Evolutionary conservation across 306 rosid species (phyloP).

Genomic region (Ammopiptanthus mongolicus): DNA sequence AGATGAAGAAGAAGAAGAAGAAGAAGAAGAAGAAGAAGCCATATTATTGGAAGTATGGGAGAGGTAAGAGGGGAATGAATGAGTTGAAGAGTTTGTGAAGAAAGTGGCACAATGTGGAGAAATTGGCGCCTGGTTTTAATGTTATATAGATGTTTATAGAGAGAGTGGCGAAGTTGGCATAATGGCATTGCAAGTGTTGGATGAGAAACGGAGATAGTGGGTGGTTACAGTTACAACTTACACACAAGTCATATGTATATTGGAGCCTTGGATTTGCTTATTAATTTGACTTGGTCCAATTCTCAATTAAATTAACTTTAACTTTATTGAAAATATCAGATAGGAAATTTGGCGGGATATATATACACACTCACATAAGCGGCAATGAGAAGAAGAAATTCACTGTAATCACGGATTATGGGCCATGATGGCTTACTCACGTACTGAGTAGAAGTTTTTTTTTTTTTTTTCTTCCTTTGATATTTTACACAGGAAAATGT

Average conservation of each 20-base stretch:
- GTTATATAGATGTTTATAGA: not conserved
- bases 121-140: not conserved
- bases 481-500: no score
- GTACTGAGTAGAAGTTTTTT: not conserved
- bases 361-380: no score
- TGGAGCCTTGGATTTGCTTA: not conserved
- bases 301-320: not conserved
- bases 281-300: not conserved
- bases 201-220: slow-evolving; percentile 25
- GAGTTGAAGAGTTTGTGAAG: not conserved
- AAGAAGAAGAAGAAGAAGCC: slow-evolving; percentile 15
- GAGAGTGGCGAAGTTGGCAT: slow-evolving; percentile 24
- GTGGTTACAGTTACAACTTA: slow-evolving; percentile 11
- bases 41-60: not conserved
- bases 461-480: not conserved
- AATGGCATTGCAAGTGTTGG: not conserved
- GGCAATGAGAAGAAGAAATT: not conserved
- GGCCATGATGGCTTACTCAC: not conserved
- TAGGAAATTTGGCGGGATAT: not conserved
- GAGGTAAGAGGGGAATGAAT: not conserved
- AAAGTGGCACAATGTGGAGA: not conserved
- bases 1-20: not conserved
- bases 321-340: not conserved
- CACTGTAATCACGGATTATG: not conserved
- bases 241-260: not conserved